Conservation (phyloP, 371 early-diverging fungal species). For the Capillidium heterosporum region DNA sequence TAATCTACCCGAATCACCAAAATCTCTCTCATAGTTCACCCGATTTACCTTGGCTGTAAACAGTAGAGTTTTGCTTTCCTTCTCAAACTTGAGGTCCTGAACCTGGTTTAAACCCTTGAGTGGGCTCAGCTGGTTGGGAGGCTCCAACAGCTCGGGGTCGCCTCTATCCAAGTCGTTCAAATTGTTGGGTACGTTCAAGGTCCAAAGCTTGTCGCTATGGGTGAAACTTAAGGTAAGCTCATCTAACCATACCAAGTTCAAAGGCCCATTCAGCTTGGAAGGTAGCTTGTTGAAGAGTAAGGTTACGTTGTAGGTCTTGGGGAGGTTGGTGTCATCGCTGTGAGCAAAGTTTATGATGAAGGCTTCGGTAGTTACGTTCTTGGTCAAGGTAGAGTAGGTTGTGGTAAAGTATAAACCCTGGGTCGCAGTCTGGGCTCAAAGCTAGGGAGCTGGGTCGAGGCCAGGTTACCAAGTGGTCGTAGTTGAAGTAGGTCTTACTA, state of each 20-base stretch:
- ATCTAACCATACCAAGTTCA: neutral
- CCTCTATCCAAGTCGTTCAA: neutral
- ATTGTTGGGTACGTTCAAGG: neutral
- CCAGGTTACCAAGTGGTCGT: neutral
- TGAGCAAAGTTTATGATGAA: neutral
- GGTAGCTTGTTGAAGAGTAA: neutral
- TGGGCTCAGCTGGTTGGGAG: neutral
- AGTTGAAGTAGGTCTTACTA: neutral
- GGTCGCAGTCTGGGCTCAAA: neutral
- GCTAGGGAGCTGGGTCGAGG: neutral
- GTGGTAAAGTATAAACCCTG: neutral
- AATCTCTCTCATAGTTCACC: neutral
- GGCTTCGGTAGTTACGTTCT: neutral
- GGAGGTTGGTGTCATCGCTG: neutral
- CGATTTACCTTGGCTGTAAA: neutral
- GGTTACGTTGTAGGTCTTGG: neutral
- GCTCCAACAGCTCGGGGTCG: neutral
- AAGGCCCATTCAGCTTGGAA: too few relatives aligned
- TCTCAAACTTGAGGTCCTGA: neutral
- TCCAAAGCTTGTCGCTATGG: neutral
- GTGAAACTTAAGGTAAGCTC: neutral
- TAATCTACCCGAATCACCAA: constrained; percentile 23
- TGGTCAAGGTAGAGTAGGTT: neutral
- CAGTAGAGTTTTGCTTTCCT: neutral
- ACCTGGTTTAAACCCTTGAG: neutral